Evolutionary conservation across 805 yeast genomes (phyloP).

Genomic region (Wickerhamiella occidentalis): DNA sequence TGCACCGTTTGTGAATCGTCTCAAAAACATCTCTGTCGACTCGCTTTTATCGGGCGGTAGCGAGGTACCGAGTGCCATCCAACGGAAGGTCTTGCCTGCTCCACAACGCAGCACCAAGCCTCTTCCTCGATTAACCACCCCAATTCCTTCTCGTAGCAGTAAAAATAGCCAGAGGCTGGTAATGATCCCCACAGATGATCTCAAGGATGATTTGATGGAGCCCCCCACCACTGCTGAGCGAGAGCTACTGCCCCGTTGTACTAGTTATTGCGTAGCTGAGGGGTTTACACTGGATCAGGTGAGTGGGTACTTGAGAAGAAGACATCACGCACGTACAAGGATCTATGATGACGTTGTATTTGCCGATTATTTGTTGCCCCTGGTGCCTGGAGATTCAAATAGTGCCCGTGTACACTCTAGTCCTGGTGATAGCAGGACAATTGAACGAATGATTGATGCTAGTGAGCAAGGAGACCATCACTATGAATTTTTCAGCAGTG

Average conservation of each 20-base stretch:
- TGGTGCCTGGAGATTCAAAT: slow-evolving; percentile 55
- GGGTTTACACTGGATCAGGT: slow-evolving; percentile 57
- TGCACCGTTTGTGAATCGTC: slow-evolving; percentile 43
- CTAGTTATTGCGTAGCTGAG: slow-evolving; percentile 85
- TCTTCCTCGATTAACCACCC: slow-evolving; percentile 21
- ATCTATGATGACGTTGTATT: slow-evolving; percentile 87
- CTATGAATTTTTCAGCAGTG: slow-evolving; percentile 66
- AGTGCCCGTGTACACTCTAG: slow-evolving; percentile 28
- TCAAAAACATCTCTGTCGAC: slow-evolving; percentile 71
- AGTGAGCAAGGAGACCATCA: slow-evolving; percentile 85
- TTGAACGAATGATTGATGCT: slow-evolving; percentile 68
- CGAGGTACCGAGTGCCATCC: slow-evolving; percentile 70
- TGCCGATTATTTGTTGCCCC: slow-evolving; percentile 77
- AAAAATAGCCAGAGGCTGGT: slow-evolving; percentile 80
- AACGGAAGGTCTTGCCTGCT: background rate
- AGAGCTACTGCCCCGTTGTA: slow-evolving; percentile 56
- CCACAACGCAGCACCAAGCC: background rate
- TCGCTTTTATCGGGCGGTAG: slow-evolving; percentile 64
- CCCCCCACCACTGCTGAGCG: slow-evolving; percentile 24
- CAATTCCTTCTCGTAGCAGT: slow-evolving; percentile 47
- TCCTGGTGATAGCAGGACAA: slow-evolving; percentile 33
- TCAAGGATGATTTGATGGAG: slow-evolving; percentile 24
- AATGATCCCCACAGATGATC: slow-evolving; percentile 34
- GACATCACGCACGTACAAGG: slow-evolving; percentile 78
- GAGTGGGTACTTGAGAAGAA: slow-evolving; percentile 47